phyloP scores from a whole-genome alignment of 2,329 filamentous ascomycete species.

The Claviceps sp. region DNA sequence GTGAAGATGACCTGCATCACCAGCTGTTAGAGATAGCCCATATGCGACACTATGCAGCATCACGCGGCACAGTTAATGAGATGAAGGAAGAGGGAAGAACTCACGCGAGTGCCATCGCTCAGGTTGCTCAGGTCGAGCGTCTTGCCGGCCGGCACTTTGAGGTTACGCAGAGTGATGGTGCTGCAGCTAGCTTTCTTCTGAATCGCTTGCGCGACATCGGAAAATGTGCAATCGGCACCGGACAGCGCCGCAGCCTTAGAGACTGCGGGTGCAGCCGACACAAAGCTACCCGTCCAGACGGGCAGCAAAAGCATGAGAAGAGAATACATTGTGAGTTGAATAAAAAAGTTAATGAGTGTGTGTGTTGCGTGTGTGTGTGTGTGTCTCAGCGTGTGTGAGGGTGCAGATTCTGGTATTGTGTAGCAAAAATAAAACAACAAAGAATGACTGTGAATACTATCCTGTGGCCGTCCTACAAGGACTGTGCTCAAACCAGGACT shows the following conservation, averaged over 20 bases:
- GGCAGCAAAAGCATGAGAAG: neutral
- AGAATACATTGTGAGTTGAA: neutral
- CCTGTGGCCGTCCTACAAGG: neutral
- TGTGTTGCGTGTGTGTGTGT: neutral
- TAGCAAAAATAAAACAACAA: neutral
- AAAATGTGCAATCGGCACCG: neutral
- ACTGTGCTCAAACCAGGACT: neutral
- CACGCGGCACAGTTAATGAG: too few relatives aligned
- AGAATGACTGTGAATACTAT: neutral
- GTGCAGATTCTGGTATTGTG: neutral
- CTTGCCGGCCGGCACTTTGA: neutral
- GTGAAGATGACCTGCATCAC: neutral
- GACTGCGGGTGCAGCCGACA: neutral
- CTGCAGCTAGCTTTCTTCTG: neutral
- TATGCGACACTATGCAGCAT: too few relatives aligned
- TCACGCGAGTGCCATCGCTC: neutral
- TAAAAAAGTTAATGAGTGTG: neutral
- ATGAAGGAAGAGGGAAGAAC: neutral
- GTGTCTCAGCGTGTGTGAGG: neutral
- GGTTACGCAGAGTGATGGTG: neutral
- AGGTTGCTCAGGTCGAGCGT: neutral
- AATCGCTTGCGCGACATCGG: neutral
- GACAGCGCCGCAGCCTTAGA: neutral
- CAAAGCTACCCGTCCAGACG: neutral
- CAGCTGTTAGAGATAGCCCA: too few relatives aligned